Percentiles rank a stretch among this genome's conserved stretches.
phyloP scores from a whole-genome alignment of 2,329 filamentous ascomycete genomes.

The Venturia oleaginea region DNA sequence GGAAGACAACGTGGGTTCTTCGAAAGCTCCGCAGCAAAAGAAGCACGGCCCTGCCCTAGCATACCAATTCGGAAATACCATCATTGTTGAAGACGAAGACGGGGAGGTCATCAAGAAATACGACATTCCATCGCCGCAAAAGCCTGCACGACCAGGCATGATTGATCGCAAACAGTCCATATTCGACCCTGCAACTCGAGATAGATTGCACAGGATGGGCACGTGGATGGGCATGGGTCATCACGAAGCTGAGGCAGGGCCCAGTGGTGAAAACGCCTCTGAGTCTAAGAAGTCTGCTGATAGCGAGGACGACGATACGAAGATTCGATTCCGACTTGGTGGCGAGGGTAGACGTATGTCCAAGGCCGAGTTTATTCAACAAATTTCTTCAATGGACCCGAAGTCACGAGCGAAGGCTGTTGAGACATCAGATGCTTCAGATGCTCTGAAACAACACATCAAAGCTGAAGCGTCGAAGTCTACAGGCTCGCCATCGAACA shows the following conservation, averaged over 20 bases:
- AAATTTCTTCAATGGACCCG: constrained; percentile 64
- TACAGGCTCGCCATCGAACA: constrained; percentile 25
- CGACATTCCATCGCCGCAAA: constrained; percentile 51
- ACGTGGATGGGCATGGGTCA: constrained; percentile 39
- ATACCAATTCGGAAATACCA: constrained; percentile 81
- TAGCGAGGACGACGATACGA: constrained; percentile 56
- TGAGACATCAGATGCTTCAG: constrained; percentile 38
- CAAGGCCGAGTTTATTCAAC: constrained; percentile 68
- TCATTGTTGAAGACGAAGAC: constrained; percentile 80
- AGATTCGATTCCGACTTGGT: constrained; percentile 68
- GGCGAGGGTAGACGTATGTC: constrained; percentile 66
- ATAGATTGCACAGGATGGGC: constrained; percentile 44
- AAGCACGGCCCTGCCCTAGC: constrained; percentile 65
- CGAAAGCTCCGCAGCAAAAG: constrained; percentile 22
- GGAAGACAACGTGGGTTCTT: constrained; percentile 25
- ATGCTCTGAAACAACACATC: constrained; percentile 39
- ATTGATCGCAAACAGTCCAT: constrained; percentile 19
- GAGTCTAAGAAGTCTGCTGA: constrained; percentile 26
- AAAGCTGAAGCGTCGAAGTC: constrained; percentile 28
- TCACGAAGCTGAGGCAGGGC: constrained; percentile 17
- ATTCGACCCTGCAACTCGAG: constrained; percentile 29
- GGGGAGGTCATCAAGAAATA: constrained; percentile 82
- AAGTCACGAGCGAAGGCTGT: constrained; percentile 47
- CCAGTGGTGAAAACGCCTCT: constrained; percentile 17
- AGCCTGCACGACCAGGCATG: constrained; percentile 25